Evolutionary conservation across 1,139 yeast genomes (phyloP), one percentile per base, ranked within the genome.

Genomic region (Blastobotrys illinoisensis): DNA sequence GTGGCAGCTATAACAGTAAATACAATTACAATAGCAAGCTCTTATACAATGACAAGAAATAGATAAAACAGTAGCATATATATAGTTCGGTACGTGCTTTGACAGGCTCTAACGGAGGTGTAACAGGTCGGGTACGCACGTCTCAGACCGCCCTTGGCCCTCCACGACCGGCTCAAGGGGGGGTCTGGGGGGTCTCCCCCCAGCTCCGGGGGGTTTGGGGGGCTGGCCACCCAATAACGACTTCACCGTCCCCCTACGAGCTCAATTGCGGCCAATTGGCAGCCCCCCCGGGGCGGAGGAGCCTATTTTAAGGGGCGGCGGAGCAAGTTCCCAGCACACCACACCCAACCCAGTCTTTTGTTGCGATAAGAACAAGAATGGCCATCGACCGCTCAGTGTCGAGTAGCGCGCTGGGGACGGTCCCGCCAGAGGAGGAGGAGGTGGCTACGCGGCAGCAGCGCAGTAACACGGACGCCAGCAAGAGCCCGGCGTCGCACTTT

Each of bases 401-500:
- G 40, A 32, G 40, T 16, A 32, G 13, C 3, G 14, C 40, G 40
- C 40, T 32, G 5, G 16, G 40, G 16, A 11, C 16, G 4, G 7
- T n/a, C 7, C 40, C 32, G 32, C 13, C 40, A 5, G 40, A 13
- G 40, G 40, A 32, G 4, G 40, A 32, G 16, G 40, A 11, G 40
- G 40, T n/a, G 14, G 16, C 40, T 3, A 32, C 40, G 16, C 40
- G 40, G 40, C 40, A 11, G 40, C 40, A 32, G 16, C 40, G 40
- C 16, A 32, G 40, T 16, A 11, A 32, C 16, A 32, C 40, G 40
- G 40, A 32, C 40, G 2, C 40, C 16, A 11, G 40, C 16, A 32
- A 32, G 40, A 32, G 40, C 63, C 73, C 28, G 51, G 73, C 53
- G 48, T 73, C 54, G 48, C 65, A 63, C 46, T 60, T 66, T 28